Evolutionary conservation across 495 filamentous ascomycete genomes (phyloP).

Genomic region (Xylaria bambusicola): DNA sequence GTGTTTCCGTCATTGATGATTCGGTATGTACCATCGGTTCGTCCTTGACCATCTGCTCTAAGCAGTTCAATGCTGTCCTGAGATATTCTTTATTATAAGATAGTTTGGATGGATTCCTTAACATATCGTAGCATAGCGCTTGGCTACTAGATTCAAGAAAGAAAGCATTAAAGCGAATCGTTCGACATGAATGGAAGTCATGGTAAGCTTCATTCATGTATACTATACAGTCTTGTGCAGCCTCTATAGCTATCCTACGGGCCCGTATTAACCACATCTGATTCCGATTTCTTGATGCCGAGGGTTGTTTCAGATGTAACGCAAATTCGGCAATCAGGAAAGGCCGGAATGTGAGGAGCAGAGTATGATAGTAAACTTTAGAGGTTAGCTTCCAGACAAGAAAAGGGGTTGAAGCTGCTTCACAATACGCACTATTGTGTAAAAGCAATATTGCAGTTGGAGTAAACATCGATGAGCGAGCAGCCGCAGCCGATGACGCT

Average conservation of each 20-base stretch:
- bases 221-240: conserved; percentile 2
- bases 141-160: background rate
- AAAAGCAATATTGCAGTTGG: background rate
- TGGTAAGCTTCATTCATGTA: background rate
- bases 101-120: conserved; percentile 8
- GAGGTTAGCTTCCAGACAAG: background rate
- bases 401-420: background rate
- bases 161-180: background rate
- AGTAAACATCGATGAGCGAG: background rate
- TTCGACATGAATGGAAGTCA: background rate
- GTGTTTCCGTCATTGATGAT: background rate
- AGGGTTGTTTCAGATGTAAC: background rate
- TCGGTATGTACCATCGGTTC: conserved; percentile 18
- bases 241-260: background rate
- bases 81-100: conserved; percentile 7
- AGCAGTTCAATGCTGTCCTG: background rate
- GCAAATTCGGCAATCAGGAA: conserved; percentile 38
- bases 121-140: background rate
- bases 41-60: conserved; percentile 22
- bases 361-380: conserved; percentile 46
- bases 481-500: background rate
- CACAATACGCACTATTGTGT: background rate
- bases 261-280: conserved; percentile 3
- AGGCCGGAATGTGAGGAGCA: conserved; percentile 48
- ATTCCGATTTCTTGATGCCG: too few species aligned